Conservation (phyloP, 2,329 filamentous ascomycete species). For the Paecilomyces sp. region DNA sequence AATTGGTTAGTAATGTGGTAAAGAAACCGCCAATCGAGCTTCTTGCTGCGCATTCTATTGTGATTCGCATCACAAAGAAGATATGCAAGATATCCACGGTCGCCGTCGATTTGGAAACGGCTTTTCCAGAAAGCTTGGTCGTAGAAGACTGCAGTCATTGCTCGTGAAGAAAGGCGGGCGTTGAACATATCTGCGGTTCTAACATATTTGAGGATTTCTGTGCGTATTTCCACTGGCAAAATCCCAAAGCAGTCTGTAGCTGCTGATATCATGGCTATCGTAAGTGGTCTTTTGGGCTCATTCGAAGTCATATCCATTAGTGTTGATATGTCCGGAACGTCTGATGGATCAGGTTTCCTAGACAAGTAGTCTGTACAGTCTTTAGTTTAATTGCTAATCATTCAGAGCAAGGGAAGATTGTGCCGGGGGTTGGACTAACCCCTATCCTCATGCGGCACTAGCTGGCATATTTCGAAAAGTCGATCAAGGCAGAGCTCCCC, state of each 20-base stretch:
- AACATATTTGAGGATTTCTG: not conserved
- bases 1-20: not conserved
- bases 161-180: not conserved
- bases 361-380: not conserved
- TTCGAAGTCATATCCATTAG: not conserved
- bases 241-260: not conserved
- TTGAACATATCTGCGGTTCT: not conserved
- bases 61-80: not conserved
- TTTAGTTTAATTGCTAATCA: not conserved
- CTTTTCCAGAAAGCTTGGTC: not conserved
- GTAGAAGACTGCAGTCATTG: not conserved
- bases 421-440: not conserved
- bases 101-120: not conserved
- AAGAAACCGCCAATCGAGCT: not conserved
- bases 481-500: not conserved
- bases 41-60: not conserved
- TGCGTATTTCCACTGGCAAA: not conserved
- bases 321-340: not conserved
- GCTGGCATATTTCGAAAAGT: not conserved
- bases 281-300: not conserved
- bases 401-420: not conserved
- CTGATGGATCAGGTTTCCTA: not conserved
- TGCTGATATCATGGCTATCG: not conserved
- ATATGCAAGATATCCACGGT: not conserved
- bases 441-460: not conserved